Base-by-base conservation (phyloP, 2,329 filamentous ascomycete species). In the Apiospora saccharicola region DNA sequence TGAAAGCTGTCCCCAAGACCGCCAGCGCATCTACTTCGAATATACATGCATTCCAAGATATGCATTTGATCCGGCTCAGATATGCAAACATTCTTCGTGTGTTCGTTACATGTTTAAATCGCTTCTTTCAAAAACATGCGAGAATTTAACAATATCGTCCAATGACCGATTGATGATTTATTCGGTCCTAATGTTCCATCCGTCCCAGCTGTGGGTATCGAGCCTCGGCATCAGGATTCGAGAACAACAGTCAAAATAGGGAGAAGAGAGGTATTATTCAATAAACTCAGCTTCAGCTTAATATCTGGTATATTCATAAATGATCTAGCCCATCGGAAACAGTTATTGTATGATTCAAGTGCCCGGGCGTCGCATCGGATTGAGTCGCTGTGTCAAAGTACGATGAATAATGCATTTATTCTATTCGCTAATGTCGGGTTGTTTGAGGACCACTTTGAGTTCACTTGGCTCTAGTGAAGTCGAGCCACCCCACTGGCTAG, bases 351-450 rank as follows among this genome's bases (percentile, higher is more conserved):
- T 41, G 57, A 64, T n/a, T 64, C 57, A 41, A 41, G 57, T 41
- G 12, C 16, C 57, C 3, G 2, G n/a, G 51, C 57, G 37, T 41
- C 37, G 37, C 37, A 10, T 41, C 8, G 51, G 30, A n/a, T 30
- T 10, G 30, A 37, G 30, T 61, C 53, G 57, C 41, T 34, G 34
- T 34, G 34, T 34, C 51, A 34, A 57, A 26, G 26, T 57, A 22
- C 34, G 19, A 34, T n/a, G 57, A 64, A 64, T 34, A 64, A 64
- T 64, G 57, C 57, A 53, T 53, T 16, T 24, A 14, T 14, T 49
- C 19, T 30, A 22, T 53, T 53, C n/a, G n/a, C 13, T 26, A n/a
- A 46, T 16, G 7, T 19, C 19, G 6, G 76, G 75, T 70, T 68
- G 72, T 69, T 16, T 57, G 53, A 26, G n/a, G 51, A 16, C 22